Conservation (phyloP, 768 basidiomycete species). For the Lentinula sp. region DNA sequence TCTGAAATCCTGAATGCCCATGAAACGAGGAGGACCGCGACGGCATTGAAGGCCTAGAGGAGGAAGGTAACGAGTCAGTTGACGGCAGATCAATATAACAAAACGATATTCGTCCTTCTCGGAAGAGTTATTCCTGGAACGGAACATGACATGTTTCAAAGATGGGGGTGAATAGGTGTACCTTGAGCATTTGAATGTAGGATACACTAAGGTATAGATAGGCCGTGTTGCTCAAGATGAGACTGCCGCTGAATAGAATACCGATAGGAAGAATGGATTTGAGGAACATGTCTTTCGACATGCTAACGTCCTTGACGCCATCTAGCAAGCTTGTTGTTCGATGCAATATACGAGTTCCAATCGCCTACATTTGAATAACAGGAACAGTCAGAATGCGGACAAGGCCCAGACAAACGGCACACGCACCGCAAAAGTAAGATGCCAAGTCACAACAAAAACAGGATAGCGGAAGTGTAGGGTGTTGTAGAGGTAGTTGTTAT, state of each 20-base stretch:
- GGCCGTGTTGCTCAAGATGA: conserved; percentile 87
- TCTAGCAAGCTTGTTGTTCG: conserved; percentile 80
- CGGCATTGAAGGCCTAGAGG: conserved; percentile 78
- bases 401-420: conserved; percentile 1
- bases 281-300: conserved; percentile 74
- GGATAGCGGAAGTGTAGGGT: conserved; percentile 81
- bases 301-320: conserved; percentile 69
- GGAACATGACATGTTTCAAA: not conserved
- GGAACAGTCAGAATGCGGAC: not conserved
- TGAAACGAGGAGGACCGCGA: conserved; percentile 89
- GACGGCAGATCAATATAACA: not conserved
- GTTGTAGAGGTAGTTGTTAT: conserved; percentile 91
- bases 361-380: conserved; percentile 34
- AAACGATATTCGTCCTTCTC: not conserved
- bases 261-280: conserved; percentile 92
- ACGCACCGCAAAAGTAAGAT: conserved; percentile 58
- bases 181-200: conserved; percentile 98
- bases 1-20: conserved; percentile 88
- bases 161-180: conserved; percentile 18
- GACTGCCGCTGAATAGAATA: conserved; percentile 85
- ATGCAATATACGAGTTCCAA: conserved; percentile 82
- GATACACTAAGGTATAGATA: conserved; percentile 89
- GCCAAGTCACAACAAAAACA: conserved; percentile 90
- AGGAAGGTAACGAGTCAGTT: not conserved
- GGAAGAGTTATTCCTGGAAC: not conserved